These are phyloP conservation scores for Clonostachys byssicola DNA, from an alignment of 2,329 filamentous ascomycete species.

Conservation along the genomic window DNA sequence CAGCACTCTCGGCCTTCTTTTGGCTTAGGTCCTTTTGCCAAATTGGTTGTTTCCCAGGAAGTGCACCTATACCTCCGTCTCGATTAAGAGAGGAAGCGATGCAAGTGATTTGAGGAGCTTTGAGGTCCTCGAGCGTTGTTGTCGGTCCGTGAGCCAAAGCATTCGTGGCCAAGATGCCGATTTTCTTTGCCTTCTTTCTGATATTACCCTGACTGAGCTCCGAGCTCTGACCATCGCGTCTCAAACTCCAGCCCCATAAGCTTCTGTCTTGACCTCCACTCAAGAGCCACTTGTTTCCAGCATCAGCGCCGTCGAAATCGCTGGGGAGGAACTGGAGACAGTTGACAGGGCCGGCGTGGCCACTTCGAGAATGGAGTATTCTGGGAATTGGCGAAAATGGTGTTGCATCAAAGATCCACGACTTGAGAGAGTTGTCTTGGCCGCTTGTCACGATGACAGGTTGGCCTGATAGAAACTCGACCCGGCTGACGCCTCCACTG, in stretches of 20 bases:
- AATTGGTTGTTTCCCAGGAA: slow-evolving; percentile 72
- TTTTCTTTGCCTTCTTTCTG: slow-evolving; percentile 84
- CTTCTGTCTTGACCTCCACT: slow-evolving; percentile 87
- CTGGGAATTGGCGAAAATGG: slow-evolving; percentile 86
- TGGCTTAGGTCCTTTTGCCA: slow-evolving; percentile 76
- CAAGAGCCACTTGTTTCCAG: slow-evolving; percentile 87
- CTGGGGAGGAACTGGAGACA: slow-evolving; percentile 81
- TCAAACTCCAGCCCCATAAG: slow-evolving; percentile 93
- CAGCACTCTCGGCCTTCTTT: slow-evolving; percentile 61
- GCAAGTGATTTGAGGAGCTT: slow-evolving; percentile 86
- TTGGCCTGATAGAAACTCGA: slow-evolving; percentile 87
- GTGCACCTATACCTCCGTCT: slow-evolving; percentile 86
- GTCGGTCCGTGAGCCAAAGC: slow-evolving; percentile 55
- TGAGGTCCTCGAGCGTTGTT: slow-evolving; percentile 68
- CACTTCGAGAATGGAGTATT: slow-evolving; percentile 79
- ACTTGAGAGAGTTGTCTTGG: slow-evolving; percentile 87
- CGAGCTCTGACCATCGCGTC: slow-evolving; percentile 87
- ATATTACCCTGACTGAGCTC: slow-evolving; percentile 91
- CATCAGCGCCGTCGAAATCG: slow-evolving; percentile 84
- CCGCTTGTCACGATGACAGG: slow-evolving; percentile 88
- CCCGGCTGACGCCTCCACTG: slow-evolving; percentile 75
- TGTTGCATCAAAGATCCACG: slow-evolving; percentile 93
- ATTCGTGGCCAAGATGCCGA: slow-evolving; percentile 62
- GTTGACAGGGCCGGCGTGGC: slow-evolving; percentile 83
- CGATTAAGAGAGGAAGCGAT: slow-evolving; percentile 90